A percentile compares a stretch with the other conserved stretches of the same genome.
Conservation (phyloP, 306 rosid species). For the Dalbergia oliveri region DNA sequence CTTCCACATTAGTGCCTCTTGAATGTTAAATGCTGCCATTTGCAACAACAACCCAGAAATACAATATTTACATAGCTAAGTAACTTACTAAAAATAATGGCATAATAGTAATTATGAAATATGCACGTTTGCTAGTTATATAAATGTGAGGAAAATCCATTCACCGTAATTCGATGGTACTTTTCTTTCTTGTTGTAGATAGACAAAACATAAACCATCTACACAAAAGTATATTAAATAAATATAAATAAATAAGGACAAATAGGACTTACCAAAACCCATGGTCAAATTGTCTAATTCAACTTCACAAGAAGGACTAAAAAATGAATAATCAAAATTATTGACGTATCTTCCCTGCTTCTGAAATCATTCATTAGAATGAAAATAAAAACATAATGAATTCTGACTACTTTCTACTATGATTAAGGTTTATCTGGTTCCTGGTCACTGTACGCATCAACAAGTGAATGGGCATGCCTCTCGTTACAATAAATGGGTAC, state of each 20-base stretch:
- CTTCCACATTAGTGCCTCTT: conserved; percentile 95
- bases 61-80: conserved; percentile 1
- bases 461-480: conserved; percentile 1
- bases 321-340: conserved; percentile 7
- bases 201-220: conserved; percentile 98
- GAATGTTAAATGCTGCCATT: conserved; percentile 99
- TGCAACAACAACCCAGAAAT: conserved; percentile 52
- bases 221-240: conserved; percentile 47
- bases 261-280: conserved; percentile 31
- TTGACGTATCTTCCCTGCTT: conserved; percentile 2
- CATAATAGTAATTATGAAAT: conserved; percentile 18
- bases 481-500: neutral
- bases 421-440: conserved; percentile 9
- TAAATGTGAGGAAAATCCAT: conserved; percentile 48
- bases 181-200: conserved; percentile 96
- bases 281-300: conserved; percentile 30
- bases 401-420: neutral
- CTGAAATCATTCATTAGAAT: conserved; percentile 20
- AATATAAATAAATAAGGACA: conserved; percentile 28
- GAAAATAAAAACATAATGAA: neutral
- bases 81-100: conserved; percentile 10
- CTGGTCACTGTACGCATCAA: conserved; percentile 4
- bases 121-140: neutral
- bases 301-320: conserved; percentile 31
- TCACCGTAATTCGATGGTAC: conserved; percentile 87